Base-by-base conservation (phyloP, 2,329 filamentous ascomycete genomes). In the Botrytis medusae region DNA sequence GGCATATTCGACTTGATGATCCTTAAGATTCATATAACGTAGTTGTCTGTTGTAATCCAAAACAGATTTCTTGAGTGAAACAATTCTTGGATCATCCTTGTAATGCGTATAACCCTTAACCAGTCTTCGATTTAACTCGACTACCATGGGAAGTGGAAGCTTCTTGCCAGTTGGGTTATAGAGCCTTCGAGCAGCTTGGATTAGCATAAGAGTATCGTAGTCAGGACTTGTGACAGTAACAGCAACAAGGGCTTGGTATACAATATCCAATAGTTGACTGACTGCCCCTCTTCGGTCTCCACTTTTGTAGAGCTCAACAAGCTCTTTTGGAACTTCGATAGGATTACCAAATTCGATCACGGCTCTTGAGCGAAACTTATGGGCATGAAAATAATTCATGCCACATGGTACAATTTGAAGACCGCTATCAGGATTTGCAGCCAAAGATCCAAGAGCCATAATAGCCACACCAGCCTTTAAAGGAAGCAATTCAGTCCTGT, bases 331-430 rank as follows among this genome's bases (percentile, higher is more conserved):
- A 16, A 98, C 90, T 77, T 97, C 93, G 75, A 98, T 91, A 0
- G 96, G 94, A 40, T 90, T 91, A 14, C 96, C 96, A 79, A 98
- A 99, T 81, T 99, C 96, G 74, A 98, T 91, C 7, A 99, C 95
- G 51, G 95, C 96, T 81, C 96, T 90, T 76, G 95, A 98, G 63
- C 95, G 92, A 83, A 99, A 99, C 82, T 98, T 99, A 87, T 99
- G 95, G 0, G 95, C 93, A 83, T 98, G 95, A 84, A 99, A 99
- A 83, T 99, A 99, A 83, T 99, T 99, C 95, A 99, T 98, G 79
- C 95, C 95, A 69, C 96, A 95, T 5, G 96, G 96, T 37, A 99
- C 93, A 78, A 99, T 98, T 83, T 95, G 97, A 75, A 99, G 86
- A 44, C 93, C 94, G 80, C 93, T 97, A 76, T 95, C 87, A 10